Percentiles rank a stretch among this genome's conserved stretches.
Evolutionary conservation across 192 early-diverging fungal species (phyloP).

Genomic region (Lobulomyces angularis): DNA sequence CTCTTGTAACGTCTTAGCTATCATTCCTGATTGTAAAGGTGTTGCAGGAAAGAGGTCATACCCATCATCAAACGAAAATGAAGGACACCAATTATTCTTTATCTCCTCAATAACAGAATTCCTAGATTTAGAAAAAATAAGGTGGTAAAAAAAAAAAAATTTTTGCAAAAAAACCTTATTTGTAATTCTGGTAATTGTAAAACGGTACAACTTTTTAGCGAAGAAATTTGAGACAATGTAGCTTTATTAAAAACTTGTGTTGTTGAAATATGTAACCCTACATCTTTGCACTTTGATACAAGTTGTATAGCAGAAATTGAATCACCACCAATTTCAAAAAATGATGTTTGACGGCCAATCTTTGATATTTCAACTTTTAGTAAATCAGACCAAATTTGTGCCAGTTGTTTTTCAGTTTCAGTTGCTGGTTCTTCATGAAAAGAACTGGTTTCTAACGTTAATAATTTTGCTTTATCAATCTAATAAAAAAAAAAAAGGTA

Average conservation of each 20-base stretch:
- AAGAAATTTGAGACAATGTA: background rate
- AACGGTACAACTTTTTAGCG: too few relatives aligned
- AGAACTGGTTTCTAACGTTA: too few relatives aligned
- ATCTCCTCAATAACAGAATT: too few relatives aligned
- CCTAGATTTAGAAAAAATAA: too few relatives aligned
- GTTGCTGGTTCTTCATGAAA: too few relatives aligned
- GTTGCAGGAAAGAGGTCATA: conserved; percentile 19
- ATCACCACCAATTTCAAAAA: conserved; percentile 29
- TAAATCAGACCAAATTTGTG: conserved; percentile 2
- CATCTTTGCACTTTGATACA: background rate
- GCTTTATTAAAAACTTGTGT: conserved; percentile 1
- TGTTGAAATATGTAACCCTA: conserved; percentile 3
- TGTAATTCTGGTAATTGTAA: too few relatives aligned
- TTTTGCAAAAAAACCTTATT: too few relatives aligned
- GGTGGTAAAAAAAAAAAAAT: too few relatives aligned
- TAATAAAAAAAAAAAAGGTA: too few relatives aligned
- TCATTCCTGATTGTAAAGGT: conserved; percentile 11
- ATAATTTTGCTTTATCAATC: too few relatives aligned
- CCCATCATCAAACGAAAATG: conserved; percentile 6
- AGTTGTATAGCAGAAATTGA: conserved; percentile 13
- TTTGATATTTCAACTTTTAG: conserved; percentile 5
- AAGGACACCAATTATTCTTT: too few relatives aligned
- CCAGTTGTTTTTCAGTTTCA: too few relatives aligned
- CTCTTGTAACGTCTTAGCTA: conserved; percentile 6
- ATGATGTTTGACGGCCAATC: conserved; percentile 9